A percentile compares a stretch with the other conserved stretches of the same genome.
These are phyloP conservation scores for Poa annua DNA, from an alignment of 176 grass and related monocot species.

Conservation along the genomic window DNA sequence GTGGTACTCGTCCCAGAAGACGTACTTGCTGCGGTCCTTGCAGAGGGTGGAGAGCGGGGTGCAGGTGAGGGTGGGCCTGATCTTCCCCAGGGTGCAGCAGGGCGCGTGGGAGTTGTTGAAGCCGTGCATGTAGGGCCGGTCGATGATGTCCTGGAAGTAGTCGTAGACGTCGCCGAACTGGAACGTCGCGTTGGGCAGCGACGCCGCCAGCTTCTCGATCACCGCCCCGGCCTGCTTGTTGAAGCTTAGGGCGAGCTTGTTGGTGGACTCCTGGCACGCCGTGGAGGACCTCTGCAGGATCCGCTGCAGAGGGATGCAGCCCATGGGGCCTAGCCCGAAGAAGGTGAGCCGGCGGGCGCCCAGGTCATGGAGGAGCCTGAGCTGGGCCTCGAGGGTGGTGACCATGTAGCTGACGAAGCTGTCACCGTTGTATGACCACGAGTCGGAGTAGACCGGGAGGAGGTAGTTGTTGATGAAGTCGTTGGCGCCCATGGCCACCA, in stretches of 20 bases:
- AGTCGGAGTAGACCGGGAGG: conserved; percentile 86
- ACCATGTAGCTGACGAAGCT: conserved; percentile 72
- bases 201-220: conserved; percentile 45
- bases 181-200: conserved; percentile 70
- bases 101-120: conserved; percentile 88
- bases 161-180: conserved; percentile 80
- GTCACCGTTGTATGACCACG: conserved; percentile 79
- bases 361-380: conserved; percentile 58
- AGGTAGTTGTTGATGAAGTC: conserved; percentile 99
- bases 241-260: conserved; percentile 76
- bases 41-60: conserved; percentile 86
- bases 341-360: conserved; percentile 76
- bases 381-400: conserved; percentile 63
- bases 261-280: conserved; percentile 73
- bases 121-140: conserved; percentile 61
- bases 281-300: conserved; percentile 59
- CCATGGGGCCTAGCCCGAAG: conserved; percentile 92
- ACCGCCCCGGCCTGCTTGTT: conserved; percentile 55
- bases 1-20: conserved; percentile 99
- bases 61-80: conserved; percentile 83
- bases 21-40: conserved; percentile 80
- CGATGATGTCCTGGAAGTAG: conserved; percentile 85
- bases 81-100: conserved; percentile 73
- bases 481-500: conserved; percentile 91
- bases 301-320: conserved; percentile 91